Base-by-base conservation (phyloP, 2,329 filamentous ascomycete species). In the Teratosphaeria pseudoeucalypti region DNA sequence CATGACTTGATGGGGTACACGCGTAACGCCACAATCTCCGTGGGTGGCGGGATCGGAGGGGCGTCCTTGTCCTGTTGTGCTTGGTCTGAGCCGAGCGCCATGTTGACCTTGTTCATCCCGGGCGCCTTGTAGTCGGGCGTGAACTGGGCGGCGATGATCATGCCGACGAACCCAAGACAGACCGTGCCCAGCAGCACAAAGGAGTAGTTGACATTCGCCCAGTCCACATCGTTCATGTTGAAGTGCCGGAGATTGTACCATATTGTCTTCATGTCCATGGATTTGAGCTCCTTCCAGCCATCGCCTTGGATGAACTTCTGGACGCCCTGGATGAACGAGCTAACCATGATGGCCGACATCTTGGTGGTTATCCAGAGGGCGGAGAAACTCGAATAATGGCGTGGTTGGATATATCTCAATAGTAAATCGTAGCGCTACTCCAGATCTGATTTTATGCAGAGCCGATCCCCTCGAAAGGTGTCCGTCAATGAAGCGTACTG, bases 1-100 rank as follows among this genome's bases (percentile, higher is more conserved):
- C 85, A 87, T 61, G 84, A 86, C 68, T 87, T 87, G 66, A 87
- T 82, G 12, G 84, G 84, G 68, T 86, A 86, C 65, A 86, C 77
- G 59, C 78, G 79, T 11, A 86, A 74, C 3, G 72, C 73, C n/a
- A 74, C 73, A 43, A 80, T 73, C 54, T 77, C 72, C 0, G 76
- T 77, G 2, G 71, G 69, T 34, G 71, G 70, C 19, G 71, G 71
- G 16, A 72, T 66, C 2, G 70, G 69, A 19, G 71, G 70, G 14
- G 62, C 62, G 34, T 65, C 65, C 23, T 61, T 47, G 19, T 67
- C 63, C 10, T 63, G 57, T 2, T 65, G 62, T 2, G 63, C 64
- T n/a, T 64, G 61, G n/a, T 58, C 59, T 2, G 57, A 29, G 12
- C 65, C 68, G 4, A 68, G 56, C 23, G 65, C 68, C 27, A 57